Evolutionary conservation across 768 basidiomycete species (phyloP), one percentile per base, ranked within the genome.

Genomic region (Lanmaoa pseudosensibilis): DNA sequence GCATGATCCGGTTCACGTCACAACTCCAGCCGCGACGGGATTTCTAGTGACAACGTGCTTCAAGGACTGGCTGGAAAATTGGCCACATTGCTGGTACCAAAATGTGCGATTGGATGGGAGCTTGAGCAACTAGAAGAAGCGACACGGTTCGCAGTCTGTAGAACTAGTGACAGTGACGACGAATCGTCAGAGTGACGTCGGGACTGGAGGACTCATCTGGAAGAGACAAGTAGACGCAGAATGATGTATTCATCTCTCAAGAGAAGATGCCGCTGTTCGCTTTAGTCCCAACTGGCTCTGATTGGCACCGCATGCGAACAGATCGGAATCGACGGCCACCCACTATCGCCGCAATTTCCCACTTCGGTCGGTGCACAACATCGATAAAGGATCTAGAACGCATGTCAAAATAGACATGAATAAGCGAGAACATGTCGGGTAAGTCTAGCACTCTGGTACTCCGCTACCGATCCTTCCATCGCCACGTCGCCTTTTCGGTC

Each of bases 81-180:
- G 21, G 63, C 68, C 33, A 57, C 64, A 10, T 48, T 80, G 38
- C 59, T 62, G 53, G 70, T 92, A 41, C 65, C 77, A 13, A 93
- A 91, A 62, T 43, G 54, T 39, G 65, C 68, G 43, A 77, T 91
- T 46, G 88, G 85, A 3, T 92, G 90, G 90, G 82, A 81, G 48
- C 76, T 94, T 23, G 83, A 84, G 58, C 77, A 75, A 52, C 73
- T 93, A 32, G 92, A 94, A 73, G 76, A 68, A 44, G 78, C 81
- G 9, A 81, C 83, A 3, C 73, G 65, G 33, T 70, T 75, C 15
- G 71, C 65, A 7, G 57, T 55, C 49, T 72, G 77, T 37, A 65
- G 73, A 44, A 73, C 75, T 40, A 71, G 72, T 44, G 91, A 93
- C 64, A 92, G 89, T 58, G 91, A 92, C 62, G 87, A 90, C 60